Evolutionary conservation across 176 grass and related monocot species (phyloP).

Genomic region (Phyllostachys edulis): DNA sequence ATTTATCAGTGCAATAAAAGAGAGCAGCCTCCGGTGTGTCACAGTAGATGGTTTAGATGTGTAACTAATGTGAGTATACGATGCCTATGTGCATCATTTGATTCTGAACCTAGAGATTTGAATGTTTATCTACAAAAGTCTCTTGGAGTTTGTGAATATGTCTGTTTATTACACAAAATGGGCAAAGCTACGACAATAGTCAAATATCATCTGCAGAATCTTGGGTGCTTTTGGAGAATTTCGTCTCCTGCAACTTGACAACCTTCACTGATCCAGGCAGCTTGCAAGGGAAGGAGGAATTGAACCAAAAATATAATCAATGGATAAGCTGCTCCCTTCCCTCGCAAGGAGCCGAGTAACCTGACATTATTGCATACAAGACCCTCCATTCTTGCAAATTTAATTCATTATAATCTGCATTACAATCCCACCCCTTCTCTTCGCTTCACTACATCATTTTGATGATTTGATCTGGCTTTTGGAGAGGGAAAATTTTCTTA

Average conservation of each 20-base stretch:
- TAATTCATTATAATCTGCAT: not conserved
- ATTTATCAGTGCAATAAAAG: not conserved
- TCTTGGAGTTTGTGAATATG: not conserved
- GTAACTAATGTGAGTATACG: not conserved
- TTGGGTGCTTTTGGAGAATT: not conserved
- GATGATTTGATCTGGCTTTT: not conserved
- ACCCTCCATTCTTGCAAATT: not conserved
- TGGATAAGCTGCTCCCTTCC: slow-evolving; percentile 4
- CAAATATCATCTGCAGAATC: not conserved
- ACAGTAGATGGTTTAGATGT: not conserved
- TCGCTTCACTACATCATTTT: not conserved
- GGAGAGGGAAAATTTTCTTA: not conserved
- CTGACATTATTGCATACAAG: not conserved
- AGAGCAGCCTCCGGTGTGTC: not conserved
- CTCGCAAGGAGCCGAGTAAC: not conserved
- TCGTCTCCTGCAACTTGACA: not conserved
- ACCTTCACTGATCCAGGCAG: not conserved
- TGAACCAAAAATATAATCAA: not conserved
- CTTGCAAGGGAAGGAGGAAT: slow-evolving; percentile 2
- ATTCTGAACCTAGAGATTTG: not conserved
- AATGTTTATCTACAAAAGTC: not conserved
- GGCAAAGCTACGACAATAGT: not conserved
- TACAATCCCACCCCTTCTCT: not conserved
- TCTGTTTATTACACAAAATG: not conserved
- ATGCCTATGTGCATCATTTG: not conserved